Percentiles rank a stretch among this genome's conserved stretches.
phyloP scores from a whole-genome alignment of 306 rosid species.

The Prunus padus region DNA sequence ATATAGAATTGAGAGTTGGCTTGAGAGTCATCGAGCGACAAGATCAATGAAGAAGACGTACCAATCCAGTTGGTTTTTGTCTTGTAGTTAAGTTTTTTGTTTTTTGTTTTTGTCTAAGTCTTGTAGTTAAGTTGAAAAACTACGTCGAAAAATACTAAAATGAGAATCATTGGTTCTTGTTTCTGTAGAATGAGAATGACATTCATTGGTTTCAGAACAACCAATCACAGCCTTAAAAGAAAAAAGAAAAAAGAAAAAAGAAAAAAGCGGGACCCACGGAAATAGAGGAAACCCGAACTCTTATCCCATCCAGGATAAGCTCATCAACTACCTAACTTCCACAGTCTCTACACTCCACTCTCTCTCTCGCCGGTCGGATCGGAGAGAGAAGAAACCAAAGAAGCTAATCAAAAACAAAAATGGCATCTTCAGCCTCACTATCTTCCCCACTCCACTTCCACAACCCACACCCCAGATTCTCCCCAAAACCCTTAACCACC shows the following conservation, averaged over 20 bases:
- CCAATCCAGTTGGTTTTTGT: not conserved
- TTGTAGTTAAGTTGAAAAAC: no score
- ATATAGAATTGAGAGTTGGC: no score
- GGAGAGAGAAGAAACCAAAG: not conserved
- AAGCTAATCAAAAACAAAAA: not conserved
- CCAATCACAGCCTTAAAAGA: not conserved
- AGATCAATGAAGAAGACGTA: not conserved
- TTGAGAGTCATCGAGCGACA: not conserved
- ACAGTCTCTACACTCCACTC: not conserved
- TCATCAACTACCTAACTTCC: not conserved
- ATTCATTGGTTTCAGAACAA: not conserved
- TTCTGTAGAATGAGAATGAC: no score
- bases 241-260: not conserved
- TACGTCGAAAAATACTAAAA: no score
- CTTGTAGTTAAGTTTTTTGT: not conserved
- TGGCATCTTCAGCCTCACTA: slow-evolving; percentile 51
- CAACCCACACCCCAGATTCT: slow-evolving; percentile 28
- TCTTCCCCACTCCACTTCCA: slow-evolving; percentile 35
- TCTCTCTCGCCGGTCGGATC: slow-evolving; percentile 19
- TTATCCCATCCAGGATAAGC: slow-evolving; percentile 49
- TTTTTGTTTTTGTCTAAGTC: no score
- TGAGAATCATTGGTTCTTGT: no score
- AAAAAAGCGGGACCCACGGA: slow-evolving; percentile 42
- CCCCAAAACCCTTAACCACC: slow-evolving; percentile 31
- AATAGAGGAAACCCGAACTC: slow-evolving; percentile 29